Conservation (phyloP, 2,329 filamentous ascomycete species). For the Alternaria sp. region DNA sequence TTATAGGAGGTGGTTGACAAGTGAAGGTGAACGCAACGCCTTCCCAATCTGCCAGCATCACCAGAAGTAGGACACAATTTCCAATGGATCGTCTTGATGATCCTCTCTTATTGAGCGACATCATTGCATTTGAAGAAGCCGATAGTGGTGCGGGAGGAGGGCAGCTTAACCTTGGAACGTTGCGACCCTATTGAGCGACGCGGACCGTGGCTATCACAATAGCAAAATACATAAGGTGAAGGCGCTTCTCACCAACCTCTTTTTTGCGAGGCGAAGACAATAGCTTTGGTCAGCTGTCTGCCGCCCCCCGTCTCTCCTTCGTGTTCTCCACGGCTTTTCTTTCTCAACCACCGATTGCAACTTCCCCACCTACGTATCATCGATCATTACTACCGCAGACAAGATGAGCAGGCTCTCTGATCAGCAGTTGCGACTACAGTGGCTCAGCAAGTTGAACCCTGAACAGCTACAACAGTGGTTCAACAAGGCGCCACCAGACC, state of each 20-base stretch:
- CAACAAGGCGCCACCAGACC: background rate
- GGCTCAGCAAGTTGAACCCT: background rate
- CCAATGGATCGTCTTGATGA: background rate
- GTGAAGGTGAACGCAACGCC: background rate
- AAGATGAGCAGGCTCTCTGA: background rate
- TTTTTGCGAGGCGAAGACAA: background rate
- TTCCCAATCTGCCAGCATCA: background rate
- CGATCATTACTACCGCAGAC: background rate
- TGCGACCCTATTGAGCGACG: background rate
- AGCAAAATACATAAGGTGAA: background rate
- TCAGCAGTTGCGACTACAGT: background rate
- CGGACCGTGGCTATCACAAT: background rate
- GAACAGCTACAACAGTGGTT: background rate
- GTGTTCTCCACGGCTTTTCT: background rate
- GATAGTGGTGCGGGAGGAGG: background rate
- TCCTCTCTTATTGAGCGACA: accelerated
- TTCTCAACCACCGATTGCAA: background rate
- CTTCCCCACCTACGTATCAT: background rate
- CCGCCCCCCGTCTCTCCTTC: background rate
- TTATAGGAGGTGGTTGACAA: background rate
- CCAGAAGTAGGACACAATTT: background rate
- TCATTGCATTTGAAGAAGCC: background rate
- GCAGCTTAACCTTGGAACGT: background rate
- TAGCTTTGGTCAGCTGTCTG: background rate
- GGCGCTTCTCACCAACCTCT: background rate